phyloP scores from a whole-genome alignment of 441 rosid genomes.

The Croton setiger region DNA sequence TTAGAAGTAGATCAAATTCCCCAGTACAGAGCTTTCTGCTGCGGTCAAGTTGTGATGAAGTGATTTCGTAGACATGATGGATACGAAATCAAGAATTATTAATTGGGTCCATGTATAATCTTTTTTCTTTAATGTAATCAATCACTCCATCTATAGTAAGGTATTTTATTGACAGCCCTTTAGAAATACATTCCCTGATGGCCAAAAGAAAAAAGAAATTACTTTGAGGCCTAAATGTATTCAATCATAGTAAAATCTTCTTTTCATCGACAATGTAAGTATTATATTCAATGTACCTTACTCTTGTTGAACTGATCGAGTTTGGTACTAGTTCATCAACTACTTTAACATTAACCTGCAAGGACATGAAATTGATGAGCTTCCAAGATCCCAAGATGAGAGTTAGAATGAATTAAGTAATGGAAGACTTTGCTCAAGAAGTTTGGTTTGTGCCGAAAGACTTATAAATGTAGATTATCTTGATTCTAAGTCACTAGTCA shows the following conservation, averaged over 20 bases:
- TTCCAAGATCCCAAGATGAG: not conserved
- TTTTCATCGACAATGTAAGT: not conserved
- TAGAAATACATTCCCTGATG: conserved; percentile 69
- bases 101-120: conserved; percentile 38
- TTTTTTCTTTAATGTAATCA: conserved; percentile 48
- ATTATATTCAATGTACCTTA: conserved; percentile 41
- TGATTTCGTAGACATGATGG: not conserved
- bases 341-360: conserved; percentile 50
- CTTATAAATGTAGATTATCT: not conserved
- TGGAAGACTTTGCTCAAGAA: not conserved
- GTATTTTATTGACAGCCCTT: conserved; percentile 74
- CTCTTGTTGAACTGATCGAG: conserved; percentile 74
- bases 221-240: not conserved
- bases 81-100: conserved; percentile 10
- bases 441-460: not conserved
- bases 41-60: not conserved
- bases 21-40: not conserved
- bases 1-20: too few species aligned
- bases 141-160: conserved; percentile 69
- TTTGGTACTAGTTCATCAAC: conserved; percentile 69
- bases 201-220: not conserved
- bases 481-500: not conserved
- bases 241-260: too few species aligned
- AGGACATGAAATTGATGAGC: not conserved
- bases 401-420: not conserved